phyloP scores from a whole-genome alignment of 768 basidiomycete genomes.

The Suillus occidentalis region DNA sequence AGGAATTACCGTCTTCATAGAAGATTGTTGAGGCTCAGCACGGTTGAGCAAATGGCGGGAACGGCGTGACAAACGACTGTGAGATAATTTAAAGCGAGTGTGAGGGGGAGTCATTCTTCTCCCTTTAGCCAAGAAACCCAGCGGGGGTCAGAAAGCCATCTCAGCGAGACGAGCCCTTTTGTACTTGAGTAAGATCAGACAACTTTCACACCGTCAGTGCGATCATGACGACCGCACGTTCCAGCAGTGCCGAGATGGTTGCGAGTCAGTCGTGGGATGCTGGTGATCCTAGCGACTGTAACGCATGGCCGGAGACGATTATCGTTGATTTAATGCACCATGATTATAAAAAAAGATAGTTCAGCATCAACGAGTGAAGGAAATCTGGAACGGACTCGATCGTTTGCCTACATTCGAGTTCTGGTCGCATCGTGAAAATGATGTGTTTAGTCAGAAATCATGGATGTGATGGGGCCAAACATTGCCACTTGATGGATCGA shows the following conservation, averaged over 20 bases:
- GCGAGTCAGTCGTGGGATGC: background rate
- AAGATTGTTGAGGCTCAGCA: background rate
- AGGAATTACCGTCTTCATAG: background rate
- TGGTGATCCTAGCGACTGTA: background rate
- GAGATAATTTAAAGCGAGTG: background rate
- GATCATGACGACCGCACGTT: background rate
- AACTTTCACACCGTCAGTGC: background rate
- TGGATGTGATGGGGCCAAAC: background rate
- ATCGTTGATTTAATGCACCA: background rate
- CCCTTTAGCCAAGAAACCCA: background rate
- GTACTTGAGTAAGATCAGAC: background rate
- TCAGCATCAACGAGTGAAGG: background rate
- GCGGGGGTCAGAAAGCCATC: background rate
- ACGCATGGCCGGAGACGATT: background rate
- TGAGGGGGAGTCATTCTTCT: constrained; percentile 1
- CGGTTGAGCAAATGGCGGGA: background rate
- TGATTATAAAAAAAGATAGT: background rate
- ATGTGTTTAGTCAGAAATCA: background rate
- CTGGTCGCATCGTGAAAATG: background rate
- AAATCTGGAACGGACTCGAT: background rate
- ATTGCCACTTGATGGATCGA: background rate
- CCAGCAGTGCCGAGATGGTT: background rate
- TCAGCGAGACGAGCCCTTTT: background rate
- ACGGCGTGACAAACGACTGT: background rate
- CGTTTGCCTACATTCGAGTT: background rate